A percentile compares a stretch with the other conserved stretches of the same genome.
These are phyloP conservation scores for Ballota nigra DNA, from an alignment of 257 asterid species.

Conservation along the genomic window DNA sequence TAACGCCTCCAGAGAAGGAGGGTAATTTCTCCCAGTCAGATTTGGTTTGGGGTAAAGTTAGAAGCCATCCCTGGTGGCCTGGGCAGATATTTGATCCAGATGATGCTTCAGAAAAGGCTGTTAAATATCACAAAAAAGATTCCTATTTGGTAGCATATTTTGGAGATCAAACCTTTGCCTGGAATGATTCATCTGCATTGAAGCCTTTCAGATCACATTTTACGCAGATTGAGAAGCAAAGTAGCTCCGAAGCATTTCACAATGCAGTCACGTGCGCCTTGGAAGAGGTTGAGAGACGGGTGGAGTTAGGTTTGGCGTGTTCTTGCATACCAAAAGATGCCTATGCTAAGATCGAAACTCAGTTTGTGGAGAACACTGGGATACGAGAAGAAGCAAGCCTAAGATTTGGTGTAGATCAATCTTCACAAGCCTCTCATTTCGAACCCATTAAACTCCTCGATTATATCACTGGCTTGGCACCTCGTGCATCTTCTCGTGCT, in stretches of 20 bases:
- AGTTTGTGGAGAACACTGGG: conserved; percentile 77
- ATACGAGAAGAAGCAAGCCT: conserved; percentile 72
- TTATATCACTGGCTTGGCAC: conserved; percentile 54
- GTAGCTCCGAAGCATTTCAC: conserved; percentile 77
- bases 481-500: conserved; percentile 44
- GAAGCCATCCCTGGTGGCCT: conserved; percentile 99
- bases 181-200: conserved; percentile 79
- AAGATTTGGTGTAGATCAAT: conserved; percentile 68
- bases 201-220: conserved; percentile 75
- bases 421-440: conserved; percentile 49
- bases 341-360: conserved; percentile 48
- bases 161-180: conserved; percentile 91
- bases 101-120: conserved; percentile 87
- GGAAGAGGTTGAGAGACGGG: conserved; percentile 81
- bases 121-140: conserved; percentile 69
- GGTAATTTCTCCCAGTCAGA: conserved; percentile 57
- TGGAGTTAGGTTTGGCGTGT: conserved; percentile 77
- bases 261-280: conserved; percentile 72
- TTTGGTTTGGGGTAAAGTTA: conserved; percentile 97
- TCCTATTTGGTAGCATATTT: conserved; percentile 88
- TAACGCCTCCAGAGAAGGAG: conserved; percentile 50
- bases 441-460: conserved; percentile 68
- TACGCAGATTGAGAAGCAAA: conserved; percentile 75
- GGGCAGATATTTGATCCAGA: conserved; percentile 89
- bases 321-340: conserved; percentile 61